Percentiles rank a stretch among this genome's conserved stretches.
These are phyloP conservation scores for Trichoderma endophyticum DNA, from an alignment of 2,329 filamentous ascomycete species.

Conservation along the genomic window DNA sequence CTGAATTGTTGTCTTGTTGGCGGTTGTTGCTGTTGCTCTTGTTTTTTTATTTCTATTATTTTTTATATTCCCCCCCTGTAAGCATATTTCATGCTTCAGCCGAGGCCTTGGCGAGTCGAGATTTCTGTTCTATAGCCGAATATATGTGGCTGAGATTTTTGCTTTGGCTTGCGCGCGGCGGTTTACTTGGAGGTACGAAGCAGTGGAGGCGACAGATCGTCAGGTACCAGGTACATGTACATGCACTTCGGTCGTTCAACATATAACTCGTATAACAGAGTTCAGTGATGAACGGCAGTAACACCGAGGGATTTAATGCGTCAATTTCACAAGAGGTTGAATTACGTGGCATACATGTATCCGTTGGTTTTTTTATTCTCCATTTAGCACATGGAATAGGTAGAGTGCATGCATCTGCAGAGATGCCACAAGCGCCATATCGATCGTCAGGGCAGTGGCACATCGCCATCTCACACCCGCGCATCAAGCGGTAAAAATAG, in stretches of 20 bases:
- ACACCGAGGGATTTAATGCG: background rate
- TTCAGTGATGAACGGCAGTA: background rate
- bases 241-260: background rate
- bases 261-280: background rate
- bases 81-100: background rate
- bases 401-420: background rate
- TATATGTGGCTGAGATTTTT: background rate
- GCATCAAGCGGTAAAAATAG: background rate
- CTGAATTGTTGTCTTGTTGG: background rate
- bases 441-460: background rate
- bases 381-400: background rate
- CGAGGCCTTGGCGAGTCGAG: background rate
- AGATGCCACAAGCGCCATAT: background rate
- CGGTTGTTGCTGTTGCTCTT: background rate
- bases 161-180: background rate
- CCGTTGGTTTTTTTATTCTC: background rate
- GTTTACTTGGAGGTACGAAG: background rate
- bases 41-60: background rate
- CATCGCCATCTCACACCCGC: constrained; percentile 3
- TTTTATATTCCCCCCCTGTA: background rate
- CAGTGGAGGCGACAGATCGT: background rate
- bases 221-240: background rate
- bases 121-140: background rate
- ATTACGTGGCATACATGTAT: background rate
- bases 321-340: background rate